Percentiles rank a stretch among this genome's conserved stretches.
Conservation (phyloP, 1,284 basidiomycete genomes). For the Cutaneotrichosporon sp. region DNA sequence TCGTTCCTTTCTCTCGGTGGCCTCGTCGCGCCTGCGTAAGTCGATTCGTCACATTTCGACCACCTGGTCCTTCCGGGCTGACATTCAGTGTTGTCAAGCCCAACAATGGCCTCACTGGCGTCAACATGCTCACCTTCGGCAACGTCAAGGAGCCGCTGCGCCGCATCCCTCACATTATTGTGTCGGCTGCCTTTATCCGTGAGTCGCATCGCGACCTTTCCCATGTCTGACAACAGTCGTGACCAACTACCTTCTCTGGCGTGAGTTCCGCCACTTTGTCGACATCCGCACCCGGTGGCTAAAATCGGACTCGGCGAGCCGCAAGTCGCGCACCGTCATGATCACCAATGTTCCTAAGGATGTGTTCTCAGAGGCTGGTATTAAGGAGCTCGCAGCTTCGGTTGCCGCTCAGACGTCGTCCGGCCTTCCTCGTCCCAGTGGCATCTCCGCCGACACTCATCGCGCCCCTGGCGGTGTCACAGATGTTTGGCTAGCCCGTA, state of each 20-base stretch:
- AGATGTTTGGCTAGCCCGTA: conserved; percentile 83
- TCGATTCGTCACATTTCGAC: not conserved
- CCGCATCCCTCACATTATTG: conserved; percentile 71
- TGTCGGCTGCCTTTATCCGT: conserved; percentile 74
- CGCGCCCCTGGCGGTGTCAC: conserved; percentile 64
- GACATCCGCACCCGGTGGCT: conserved; percentile 80
- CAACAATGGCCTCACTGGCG: conserved; percentile 59
- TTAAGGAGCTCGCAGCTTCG: conserved; percentile 60
- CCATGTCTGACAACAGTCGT: conserved; percentile 59
- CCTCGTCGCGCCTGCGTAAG: conserved; percentile 5
- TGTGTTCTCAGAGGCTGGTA: conserved; percentile 59
- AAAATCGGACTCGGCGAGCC: conserved; percentile 69
- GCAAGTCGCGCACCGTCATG: conserved; percentile 83
- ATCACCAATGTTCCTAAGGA: conserved; percentile 83
- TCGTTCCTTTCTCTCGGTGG: conserved; percentile 54
- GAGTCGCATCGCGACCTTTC: conserved; percentile 38
- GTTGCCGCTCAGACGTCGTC: conserved; percentile 23
- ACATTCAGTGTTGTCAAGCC: conserved; percentile 18
- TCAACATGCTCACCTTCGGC: conserved; percentile 78
- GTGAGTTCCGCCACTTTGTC: conserved; percentile 79
- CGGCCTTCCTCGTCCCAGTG: conserved; percentile 30
- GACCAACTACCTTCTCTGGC: conserved; percentile 76
- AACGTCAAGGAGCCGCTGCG: conserved; percentile 66
- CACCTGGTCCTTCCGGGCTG: not conserved
- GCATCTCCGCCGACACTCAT: conserved; percentile 54